phyloP scores from a whole-genome alignment of 345 rosid genomes.

The Gynandropsis gynandra region DNA sequence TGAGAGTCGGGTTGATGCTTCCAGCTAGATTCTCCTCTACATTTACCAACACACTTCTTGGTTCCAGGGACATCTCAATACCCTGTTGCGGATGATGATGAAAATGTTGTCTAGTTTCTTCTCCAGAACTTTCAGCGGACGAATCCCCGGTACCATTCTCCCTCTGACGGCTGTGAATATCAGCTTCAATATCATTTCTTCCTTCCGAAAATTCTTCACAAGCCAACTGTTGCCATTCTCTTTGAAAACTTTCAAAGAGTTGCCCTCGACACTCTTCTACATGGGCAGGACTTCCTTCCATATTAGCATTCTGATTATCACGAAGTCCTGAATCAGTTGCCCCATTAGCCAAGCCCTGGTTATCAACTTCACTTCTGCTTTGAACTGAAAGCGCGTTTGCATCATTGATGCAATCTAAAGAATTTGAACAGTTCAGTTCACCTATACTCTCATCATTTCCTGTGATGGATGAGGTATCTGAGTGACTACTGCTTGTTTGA shows the following conservation, averaged over 20 bases:
- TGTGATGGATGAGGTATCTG: conserved; percentile 51
- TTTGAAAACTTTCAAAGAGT: conserved; percentile 34
- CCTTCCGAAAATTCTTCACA: conserved; percentile 29
- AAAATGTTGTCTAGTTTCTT: conserved; percentile 22
- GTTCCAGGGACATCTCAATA: conserved; percentile 18
- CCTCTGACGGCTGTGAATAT: conserved; percentile 23
- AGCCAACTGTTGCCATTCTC: conserved; percentile 30
- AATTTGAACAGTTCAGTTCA: conserved; percentile 36
- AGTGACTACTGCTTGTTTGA: conserved; percentile 47
- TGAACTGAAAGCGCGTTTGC: conserved; percentile 33
- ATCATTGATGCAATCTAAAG: conserved; percentile 26
- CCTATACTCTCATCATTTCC: conserved; percentile 36
- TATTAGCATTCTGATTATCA: conserved; percentile 28
- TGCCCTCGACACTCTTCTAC: conserved; percentile 41
- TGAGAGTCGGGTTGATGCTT: conserved; percentile 26
- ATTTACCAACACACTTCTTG: conserved; percentile 22
- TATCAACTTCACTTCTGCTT: conserved; percentile 30
- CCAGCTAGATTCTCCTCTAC: conserved; percentile 31
- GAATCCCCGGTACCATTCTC: conserved; percentile 24
- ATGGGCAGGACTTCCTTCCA: conserved; percentile 34
- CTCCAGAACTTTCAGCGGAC: conserved; percentile 25
- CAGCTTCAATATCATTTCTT: conserved; percentile 31
- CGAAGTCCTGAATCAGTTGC: conserved; percentile 33
- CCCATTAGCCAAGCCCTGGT: conserved; percentile 27
- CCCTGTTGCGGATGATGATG: conserved; percentile 14